Conservation (phyloP, 257 asterid genomes). For the Cruciata laevipes region DNA sequence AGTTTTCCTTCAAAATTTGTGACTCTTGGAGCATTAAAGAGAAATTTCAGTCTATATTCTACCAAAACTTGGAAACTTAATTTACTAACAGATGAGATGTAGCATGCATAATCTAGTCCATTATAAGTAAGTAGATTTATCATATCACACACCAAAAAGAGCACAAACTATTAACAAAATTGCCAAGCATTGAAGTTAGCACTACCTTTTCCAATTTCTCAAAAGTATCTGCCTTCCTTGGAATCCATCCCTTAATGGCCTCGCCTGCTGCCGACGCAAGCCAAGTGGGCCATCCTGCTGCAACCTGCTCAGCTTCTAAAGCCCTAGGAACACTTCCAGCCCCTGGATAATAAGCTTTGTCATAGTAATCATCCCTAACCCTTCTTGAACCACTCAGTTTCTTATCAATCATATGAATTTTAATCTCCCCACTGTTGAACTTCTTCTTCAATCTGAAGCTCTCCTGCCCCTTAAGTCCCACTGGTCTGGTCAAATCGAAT, state of each 20-base stretch:
- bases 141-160: background rate
- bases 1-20: too few species aligned
- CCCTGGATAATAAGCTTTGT: conserved; percentile 39
- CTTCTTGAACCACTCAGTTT: conserved; percentile 51
- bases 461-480: conserved; percentile 50
- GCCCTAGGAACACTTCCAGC: conserved; percentile 57
- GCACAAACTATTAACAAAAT: background rate
- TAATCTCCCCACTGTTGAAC: conserved; percentile 36
- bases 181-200: conserved; percentile 9
- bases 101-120: too few species aligned
- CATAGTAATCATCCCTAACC: conserved; percentile 65
- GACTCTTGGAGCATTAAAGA: background rate
- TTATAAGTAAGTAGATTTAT: background rate
- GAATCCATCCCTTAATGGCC: conserved; percentile 87
- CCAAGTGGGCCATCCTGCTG: conserved; percentile 99
- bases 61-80: background rate
- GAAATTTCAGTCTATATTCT: too few species aligned
- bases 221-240: conserved; percentile 74
- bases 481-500: conserved; percentile 35
- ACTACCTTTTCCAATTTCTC: conserved; percentile 86
- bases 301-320: conserved; percentile 68
- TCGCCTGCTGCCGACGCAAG: conserved; percentile 80
- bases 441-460: conserved; percentile 47
- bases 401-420: conserved; percentile 51
- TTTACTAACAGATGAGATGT: background rate